These are phyloP conservation scores for Populus simonii DNA, from an alignment of 345 rosid species.

Conservation along the genomic window DNA sequence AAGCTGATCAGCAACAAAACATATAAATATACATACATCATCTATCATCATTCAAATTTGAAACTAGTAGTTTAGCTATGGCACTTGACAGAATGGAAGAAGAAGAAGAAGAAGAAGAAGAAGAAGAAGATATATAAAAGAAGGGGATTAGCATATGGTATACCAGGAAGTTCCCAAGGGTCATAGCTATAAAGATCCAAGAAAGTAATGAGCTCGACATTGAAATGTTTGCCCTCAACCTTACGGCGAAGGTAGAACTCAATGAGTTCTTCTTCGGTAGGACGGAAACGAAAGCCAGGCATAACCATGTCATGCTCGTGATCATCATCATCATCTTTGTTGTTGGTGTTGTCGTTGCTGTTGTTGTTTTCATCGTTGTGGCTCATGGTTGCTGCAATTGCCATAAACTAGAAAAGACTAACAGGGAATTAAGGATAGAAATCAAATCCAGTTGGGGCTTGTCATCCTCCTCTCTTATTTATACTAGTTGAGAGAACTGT, in stretches of 20 bases:
- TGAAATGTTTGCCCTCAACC: slow-evolving; percentile 98
- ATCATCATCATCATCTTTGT: slow-evolving; percentile 42
- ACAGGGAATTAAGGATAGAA: neutral
- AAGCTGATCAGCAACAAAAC: slow-evolving; percentile 37
- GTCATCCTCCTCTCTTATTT: slow-evolving; percentile 9
- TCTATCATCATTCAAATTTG: neutral
- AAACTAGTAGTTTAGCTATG: neutral
- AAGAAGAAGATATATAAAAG: neutral
- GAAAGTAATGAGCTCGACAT: slow-evolving; percentile 95
- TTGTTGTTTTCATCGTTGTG: slow-evolving; percentile 31
- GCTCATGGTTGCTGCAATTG: slow-evolving; percentile 67
- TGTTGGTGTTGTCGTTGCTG: slow-evolving; percentile 24
- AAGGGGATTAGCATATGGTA: neutral
- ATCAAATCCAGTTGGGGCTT: slow-evolving; percentile 4
- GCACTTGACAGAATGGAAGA: neutral
- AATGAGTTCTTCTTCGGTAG: slow-evolving; percentile 97
- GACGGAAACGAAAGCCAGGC: slow-evolving; percentile 99
- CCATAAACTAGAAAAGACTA: slow-evolving; percentile 43
- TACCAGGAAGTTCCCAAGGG: slow-evolving; percentile 99
- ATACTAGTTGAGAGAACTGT: slow-evolving; percentile 22
- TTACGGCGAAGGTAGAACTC: slow-evolving; percentile 99
- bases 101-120: too few relatives aligned
- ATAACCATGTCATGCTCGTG: slow-evolving; percentile 95
- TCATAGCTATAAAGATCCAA: slow-evolving; percentile 98
- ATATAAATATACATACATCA: neutral